These are phyloP conservation scores for Salisapilia sapeloensis DNA, from an alignment of 352 stramenopile species.

Conservation along the genomic window DNA sequence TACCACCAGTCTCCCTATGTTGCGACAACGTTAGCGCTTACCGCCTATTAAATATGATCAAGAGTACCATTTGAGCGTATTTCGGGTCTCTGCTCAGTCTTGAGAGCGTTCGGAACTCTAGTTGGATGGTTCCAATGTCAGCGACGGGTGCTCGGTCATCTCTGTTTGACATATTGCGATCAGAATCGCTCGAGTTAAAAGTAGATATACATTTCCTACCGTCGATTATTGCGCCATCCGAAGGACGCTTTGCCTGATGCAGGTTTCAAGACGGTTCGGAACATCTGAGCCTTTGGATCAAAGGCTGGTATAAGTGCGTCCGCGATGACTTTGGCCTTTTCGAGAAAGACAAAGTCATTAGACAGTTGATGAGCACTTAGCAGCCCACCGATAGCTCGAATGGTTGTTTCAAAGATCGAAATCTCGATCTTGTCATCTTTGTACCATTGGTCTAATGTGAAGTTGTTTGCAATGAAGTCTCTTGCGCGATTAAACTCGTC, in stretches of 20 bases:
- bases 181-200: too few species aligned
- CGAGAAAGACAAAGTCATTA: slow-evolving; percentile 72
- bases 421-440: slow-evolving; percentile 49
- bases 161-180: too few species aligned
- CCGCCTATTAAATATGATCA: too few species aligned
- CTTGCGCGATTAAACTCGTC: slow-evolving; percentile 86
- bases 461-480: slow-evolving; percentile 70
- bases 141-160: slow-evolving; percentile 52
- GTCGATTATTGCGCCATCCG: too few species aligned
- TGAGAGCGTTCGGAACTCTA: slow-evolving; percentile 69
- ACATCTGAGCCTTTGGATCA: slow-evolving; percentile 78
- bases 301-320: slow-evolving; percentile 84
- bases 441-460: slow-evolving; percentile 73
- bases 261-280: slow-evolving; percentile 83
- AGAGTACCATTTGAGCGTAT: slow-evolving; percentile 53
- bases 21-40: too few species aligned
- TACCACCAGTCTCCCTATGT: slow-evolving; percentile 61
- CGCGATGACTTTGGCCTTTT: slow-evolving; percentile 87
- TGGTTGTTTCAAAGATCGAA: slow-evolving; percentile 98
- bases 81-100: slow-evolving; percentile 57
- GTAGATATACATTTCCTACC: too few species aligned
- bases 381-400: slow-evolving; percentile 93
- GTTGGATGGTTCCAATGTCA: slow-evolving; percentile 69
- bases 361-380: slow-evolving; percentile 91
- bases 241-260: too few species aligned